Conservation (phyloP, 192 early-diverging fungal species). For the Coemansia sp. region DNA sequence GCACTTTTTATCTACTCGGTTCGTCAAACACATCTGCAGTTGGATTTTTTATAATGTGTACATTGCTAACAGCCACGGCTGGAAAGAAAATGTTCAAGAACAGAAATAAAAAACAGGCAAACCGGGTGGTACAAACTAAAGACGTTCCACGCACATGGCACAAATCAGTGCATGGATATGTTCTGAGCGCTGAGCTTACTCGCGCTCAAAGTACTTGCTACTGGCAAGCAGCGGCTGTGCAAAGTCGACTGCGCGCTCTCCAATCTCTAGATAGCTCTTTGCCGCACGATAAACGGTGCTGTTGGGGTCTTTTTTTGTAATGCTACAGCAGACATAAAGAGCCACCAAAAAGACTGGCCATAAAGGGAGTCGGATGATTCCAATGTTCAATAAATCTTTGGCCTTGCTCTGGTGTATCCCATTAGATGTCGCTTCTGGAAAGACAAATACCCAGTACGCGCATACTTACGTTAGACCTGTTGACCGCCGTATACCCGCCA, state of each 20-base stretch:
- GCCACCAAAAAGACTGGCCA: neutral
- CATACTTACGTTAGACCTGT: conserved; percentile 36
- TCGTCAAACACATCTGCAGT: too few relatives aligned
- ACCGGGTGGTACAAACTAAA: too few relatives aligned
- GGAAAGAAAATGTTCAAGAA: conserved; percentile 1
- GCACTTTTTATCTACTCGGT: too few relatives aligned
- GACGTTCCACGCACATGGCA: too few relatives aligned
- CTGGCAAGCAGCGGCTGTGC: conserved; percentile 16
- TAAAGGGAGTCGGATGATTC: neutral
- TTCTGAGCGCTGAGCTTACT: neutral
- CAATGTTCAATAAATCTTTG: too few relatives aligned
- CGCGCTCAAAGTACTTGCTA: conserved; percentile 23
- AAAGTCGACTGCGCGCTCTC: conserved; percentile 31
- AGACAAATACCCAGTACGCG: neutral
- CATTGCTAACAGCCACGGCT: too few relatives aligned
- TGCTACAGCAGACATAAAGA: conserved; percentile 19
- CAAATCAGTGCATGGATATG: neutral
- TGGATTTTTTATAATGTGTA: too few relatives aligned
- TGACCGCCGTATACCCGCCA: conserved; percentile 43
- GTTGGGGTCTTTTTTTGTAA: conserved; percentile 3
- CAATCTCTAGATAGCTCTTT: conserved; percentile 29
- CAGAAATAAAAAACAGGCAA: neutral
- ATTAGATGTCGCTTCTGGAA: neutral
- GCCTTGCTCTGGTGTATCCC: neutral
- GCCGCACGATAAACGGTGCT: conserved; percentile 11